Evolutionary conservation across 83 land plant species (phyloP), one percentile per base, ranked within the genome.

Genomic region (Picea engelmannii): DNA sequence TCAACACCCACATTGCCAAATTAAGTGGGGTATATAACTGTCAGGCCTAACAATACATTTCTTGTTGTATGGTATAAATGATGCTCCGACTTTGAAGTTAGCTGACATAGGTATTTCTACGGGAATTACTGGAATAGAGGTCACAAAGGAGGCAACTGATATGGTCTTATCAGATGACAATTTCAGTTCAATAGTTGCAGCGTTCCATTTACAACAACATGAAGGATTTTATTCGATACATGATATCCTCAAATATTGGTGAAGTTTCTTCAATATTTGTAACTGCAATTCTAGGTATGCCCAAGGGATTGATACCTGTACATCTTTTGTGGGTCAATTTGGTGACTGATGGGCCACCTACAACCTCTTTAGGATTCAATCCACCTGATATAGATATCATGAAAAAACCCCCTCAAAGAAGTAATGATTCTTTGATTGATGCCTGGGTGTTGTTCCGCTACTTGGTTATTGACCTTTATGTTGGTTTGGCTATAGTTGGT

Each of bases 241-340:
- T 95, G 98, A 95, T 95, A 44, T 95, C 98, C 27, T 95, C 98
- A 49, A 95, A 95, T 69, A 93, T 95, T 27, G 98, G 98, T 4
- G 98, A 95, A 86, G 98, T 95, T 23, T 94, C 87, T 27, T 93
- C 95, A 0, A 95, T 95, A 55, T 95, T 93, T 52, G 78, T 95
- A 44, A 93, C 98, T 20, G 92, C 98, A 80, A 94, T 95, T 12
- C 77, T 95, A 60, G 98, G 98, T 20, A 94, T 95, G 61, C 98
- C 95, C 15, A 95, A 95, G 83, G 94, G 95, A 8, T 73, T 95
- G 81, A 91, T 95, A 21, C 98, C 98, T 67, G 98, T 93, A 38
- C 94, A 95, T 82, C 91, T 95, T 80, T 78, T 95, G 81, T 95
- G 98, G 95, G 95, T 95, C 68, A 95, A 95, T 81, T 86, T 95